Base-by-base conservation (phyloP, 1,284 basidiomycete species). In the Papiliotrema flavescens region DNA sequence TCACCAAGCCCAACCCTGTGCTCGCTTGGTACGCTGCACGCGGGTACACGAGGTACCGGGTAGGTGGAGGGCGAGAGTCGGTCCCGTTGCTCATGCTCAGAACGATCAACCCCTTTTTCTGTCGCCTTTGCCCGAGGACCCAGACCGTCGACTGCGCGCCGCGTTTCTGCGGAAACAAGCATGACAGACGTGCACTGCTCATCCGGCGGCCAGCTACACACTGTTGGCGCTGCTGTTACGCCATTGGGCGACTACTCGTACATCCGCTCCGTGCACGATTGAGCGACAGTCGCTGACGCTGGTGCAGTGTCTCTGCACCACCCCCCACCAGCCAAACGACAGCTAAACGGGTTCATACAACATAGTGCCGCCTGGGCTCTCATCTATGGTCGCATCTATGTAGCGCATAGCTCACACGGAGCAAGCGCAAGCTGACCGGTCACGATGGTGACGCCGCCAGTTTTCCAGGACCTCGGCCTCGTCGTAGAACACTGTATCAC, bases 41-140 rank as follows among this genome's bases (percentile, higher is more conserved):
- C 47, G 64, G 62, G 8, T 68, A 61, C 46, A 41, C 20, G 20
- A 47, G 53, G 40, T 66, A 52, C 45, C 50, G 58, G 23, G 66
- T 68, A 46, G 60, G 64, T 57, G 28, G 37, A 13, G 15, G 9
- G 28, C 3, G n/a, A 2, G 23, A 34, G n/a, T 22, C 35, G 13
- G 26, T 8, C 19, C 46, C 6, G 28, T n/a, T 8, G 44, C 19
- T 37, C 2, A 34, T 32, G n/a, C 3, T 22, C 23, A 19, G 40
- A 23, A 13, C 9, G 5, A 19, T 36, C 44, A 23, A 49, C 56
- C 54, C 6, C 15, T 41, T n/a, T 58, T 55, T 36, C 37, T 28
- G 13, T 37, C 49, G 23, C 51, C 56, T n/a, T 49, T 49, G 2
- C 48, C 48, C 3, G 51, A 53, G 13, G 51, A 59, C 44, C 60